A percentile compares a stretch with the other conserved stretches of the same genome.
Evolutionary conservation across 129 eudicot species (phyloP).

Genomic region (Ambrosia artemisiifolia): DNA sequence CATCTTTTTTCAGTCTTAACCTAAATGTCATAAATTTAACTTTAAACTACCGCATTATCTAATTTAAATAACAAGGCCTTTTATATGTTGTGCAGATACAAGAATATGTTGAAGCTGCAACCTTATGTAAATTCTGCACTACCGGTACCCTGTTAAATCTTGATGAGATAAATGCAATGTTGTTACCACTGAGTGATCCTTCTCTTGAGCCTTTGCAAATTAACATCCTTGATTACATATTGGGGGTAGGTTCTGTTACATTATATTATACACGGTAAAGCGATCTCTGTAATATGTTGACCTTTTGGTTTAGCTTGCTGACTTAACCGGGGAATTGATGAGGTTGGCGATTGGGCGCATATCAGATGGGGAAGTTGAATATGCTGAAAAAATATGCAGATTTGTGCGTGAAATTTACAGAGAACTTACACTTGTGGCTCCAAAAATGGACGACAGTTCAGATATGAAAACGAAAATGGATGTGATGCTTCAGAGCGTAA

Average conservation of each 20-base stretch:
- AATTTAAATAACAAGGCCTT: slow-evolving; percentile 16
- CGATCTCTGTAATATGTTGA: background rate
- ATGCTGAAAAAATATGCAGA: slow-evolving; percentile 85
- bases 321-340: slow-evolving; percentile 97
- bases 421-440: slow-evolving; percentile 75
- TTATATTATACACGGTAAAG: background rate
- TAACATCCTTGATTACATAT: slow-evolving; percentile 78
- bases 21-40: background rate
- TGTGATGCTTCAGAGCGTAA: slow-evolving; percentile 86
- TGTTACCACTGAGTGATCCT: slow-evolving; percentile 80
- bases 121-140: slow-evolving; percentile 79
- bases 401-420: slow-evolving; percentile 90
- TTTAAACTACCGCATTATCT: background rate
- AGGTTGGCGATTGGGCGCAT: slow-evolving; percentile 91
- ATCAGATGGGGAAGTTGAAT: slow-evolving; percentile 90
- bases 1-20: slow-evolving; percentile 16
- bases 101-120: slow-evolving; percentile 96
- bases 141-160: slow-evolving; percentile 69
- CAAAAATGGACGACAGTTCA: slow-evolving; percentile 70
- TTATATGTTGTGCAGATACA: slow-evolving; percentile 51
- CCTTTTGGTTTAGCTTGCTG: slow-evolving; percentile 68
- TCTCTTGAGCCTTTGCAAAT: slow-evolving; percentile 87
- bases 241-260: slow-evolving; percentile 60
- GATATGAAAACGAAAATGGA: slow-evolving; percentile 98
- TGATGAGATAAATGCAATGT: slow-evolving; percentile 75